These are phyloP conservation scores for Ophiocordyceps unilateralis DNA, from an alignment of 2,329 filamentous ascomycete genomes.

Conservation along the genomic window DNA sequence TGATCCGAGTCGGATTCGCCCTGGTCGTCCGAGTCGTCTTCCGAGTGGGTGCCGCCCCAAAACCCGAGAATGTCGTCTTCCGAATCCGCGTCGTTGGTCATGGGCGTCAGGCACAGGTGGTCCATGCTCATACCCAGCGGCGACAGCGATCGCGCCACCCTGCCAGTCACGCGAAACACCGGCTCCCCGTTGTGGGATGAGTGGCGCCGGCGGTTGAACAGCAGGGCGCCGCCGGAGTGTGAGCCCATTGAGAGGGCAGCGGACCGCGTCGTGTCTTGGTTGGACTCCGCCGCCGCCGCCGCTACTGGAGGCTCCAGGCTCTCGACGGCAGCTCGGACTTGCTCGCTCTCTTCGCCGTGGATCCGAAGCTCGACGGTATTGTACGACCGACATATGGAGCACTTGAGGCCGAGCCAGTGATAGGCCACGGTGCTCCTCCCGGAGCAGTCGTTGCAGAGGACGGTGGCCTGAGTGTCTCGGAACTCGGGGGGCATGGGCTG, in stretches of 20 bases:
- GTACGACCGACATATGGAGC: constrained; percentile 53
- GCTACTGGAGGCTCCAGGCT: constrained; percentile 3
- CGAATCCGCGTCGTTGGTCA: constrained; percentile 24
- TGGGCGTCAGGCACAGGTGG: constrained; percentile 8
- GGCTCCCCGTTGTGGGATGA: constrained; percentile 20
- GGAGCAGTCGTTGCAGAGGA: constrained; percentile 90
- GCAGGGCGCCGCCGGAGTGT: constrained; percentile 1
- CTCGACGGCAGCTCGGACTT: constrained; percentile 11
- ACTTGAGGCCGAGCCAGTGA: constrained; percentile 91
- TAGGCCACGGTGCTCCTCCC: constrained; percentile 74
- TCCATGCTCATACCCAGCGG: constrained; percentile 15
- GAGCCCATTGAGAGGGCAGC: constrained; percentile 5
- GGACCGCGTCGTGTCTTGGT: constrained; percentile 6
- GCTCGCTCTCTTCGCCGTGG: constrained; percentile 23
- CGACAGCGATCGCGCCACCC: constrained; percentile 27
- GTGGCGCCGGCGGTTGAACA: constrained; percentile 18
- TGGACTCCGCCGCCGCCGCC: neutral
- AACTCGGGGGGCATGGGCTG: constrained; percentile 91
- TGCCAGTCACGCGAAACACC: constrained; percentile 17
- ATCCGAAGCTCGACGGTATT: constrained; percentile 52
- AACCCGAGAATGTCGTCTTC: constrained; percentile 40
- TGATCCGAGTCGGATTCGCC: constrained; percentile 29
- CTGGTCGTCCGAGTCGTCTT: constrained; percentile 28
- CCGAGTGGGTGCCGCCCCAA: constrained; percentile 31
- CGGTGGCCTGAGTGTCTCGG: constrained; percentile 58